These are phyloP conservation scores for Porpolomopsis calyptriformis DNA, from an alignment of 768 basidiomycete species.

Conservation along the genomic window DNA sequence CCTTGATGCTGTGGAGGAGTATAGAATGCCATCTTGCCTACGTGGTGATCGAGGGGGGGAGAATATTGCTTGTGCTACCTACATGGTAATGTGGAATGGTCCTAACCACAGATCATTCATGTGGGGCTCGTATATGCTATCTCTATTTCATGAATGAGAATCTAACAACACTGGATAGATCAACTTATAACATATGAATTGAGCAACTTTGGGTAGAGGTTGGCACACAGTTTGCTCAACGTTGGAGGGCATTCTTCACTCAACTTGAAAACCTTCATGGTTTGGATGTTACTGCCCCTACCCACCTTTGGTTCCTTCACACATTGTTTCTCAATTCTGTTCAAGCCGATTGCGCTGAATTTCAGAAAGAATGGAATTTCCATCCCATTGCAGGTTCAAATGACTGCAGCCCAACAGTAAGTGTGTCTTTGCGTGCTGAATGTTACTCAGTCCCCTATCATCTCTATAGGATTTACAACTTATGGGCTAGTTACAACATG, in stretches of 20 bases:
- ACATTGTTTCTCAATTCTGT: conserved; percentile 27
- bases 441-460: background rate
- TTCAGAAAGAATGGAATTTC: conserved; percentile 29
- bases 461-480: conserved; percentile 7
- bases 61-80: conserved; percentile 23
- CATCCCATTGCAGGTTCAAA: conserved; percentile 24
- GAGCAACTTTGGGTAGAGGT: conserved; percentile 37
- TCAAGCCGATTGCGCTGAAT: conserved; percentile 26
- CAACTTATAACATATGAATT: conserved; percentile 32
- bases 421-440: background rate
- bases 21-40: conserved; percentile 22
- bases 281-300: conserved; percentile 20
- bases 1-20: conserved; percentile 12
- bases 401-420: conserved; percentile 16
- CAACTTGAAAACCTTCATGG: conserved; percentile 24
- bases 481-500: conserved; percentile 2
- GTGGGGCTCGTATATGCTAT: conserved; percentile 18
- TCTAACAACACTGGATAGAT: conserved; percentile 13
- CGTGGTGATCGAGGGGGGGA: conserved; percentile 27
- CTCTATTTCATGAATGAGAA: background rate
- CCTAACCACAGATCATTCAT: conserved; percentile 22
- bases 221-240: conserved; percentile 26
- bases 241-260: conserved; percentile 34
- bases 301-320: conserved; percentile 37
- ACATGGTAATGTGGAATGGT: conserved; percentile 26